phyloP scores from a whole-genome alignment of 2,329 filamentous ascomycete genomes.

The Aurifilum marmelostoma region DNA sequence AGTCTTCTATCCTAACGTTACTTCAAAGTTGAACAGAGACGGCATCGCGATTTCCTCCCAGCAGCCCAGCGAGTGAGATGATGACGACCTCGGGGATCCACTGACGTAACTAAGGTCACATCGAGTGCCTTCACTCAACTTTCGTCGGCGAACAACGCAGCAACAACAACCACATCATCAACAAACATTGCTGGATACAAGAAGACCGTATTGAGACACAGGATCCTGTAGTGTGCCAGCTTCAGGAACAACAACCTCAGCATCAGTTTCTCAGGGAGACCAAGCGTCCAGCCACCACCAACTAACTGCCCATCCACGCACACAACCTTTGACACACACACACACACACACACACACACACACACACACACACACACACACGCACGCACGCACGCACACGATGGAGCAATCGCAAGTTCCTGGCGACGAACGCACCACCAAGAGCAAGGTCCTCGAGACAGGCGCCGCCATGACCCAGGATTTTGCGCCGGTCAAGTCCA shows the following conservation, averaged over 20 bases:
- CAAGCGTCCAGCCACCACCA: conserved; percentile 29
- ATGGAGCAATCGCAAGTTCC: conserved; percentile 29
- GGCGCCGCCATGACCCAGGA: conserved; percentile 65
- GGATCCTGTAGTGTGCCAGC: too few relatives aligned
- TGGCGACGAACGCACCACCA: conserved; percentile 55
- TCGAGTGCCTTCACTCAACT: background rate
- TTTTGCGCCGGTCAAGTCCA: conserved; percentile 71
- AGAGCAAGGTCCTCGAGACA: conserved; percentile 63
- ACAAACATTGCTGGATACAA: background rate
- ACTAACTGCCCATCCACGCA: too few relatives aligned
- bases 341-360: too few relatives aligned
- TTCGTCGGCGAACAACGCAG: background rate
- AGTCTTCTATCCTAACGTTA: too few relatives aligned
- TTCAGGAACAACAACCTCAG: background rate
- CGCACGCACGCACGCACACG: background rate
- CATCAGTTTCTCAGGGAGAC: background rate
- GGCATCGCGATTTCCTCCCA: background rate
- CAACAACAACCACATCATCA: background rate
- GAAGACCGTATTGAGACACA: background rate
- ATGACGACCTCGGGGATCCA: background rate
- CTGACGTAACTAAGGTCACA: background rate
- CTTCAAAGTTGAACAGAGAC: background rate
- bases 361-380: too few relatives aligned
- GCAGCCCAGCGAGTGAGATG: background rate
- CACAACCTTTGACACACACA: too few relatives aligned